Conservation (phyloP, 768 basidiomycete genomes). For the Suillus spraguei region DNA sequence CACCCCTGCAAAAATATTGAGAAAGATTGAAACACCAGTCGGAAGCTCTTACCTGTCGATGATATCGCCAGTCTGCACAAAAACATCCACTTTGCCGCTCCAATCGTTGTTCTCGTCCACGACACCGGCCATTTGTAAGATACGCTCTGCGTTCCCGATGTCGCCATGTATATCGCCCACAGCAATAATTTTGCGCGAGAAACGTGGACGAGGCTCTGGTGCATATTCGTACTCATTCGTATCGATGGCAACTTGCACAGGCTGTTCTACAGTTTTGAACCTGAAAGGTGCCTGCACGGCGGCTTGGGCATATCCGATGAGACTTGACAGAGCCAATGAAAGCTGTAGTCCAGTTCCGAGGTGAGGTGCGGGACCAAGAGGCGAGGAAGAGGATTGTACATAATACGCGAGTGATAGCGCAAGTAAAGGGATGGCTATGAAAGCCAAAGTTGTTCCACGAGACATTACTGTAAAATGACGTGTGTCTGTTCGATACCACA, state of each 20-base stretch:
- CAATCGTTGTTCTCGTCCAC: constrained; percentile 74
- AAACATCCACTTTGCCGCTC: constrained; percentile 80
- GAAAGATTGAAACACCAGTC: constrained; percentile 9
- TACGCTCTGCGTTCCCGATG: constrained; percentile 72
- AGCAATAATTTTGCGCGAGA: constrained; percentile 66
- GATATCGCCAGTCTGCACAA: constrained; percentile 96
- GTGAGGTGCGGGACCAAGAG: constrained; percentile 34
- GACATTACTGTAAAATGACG: constrained; percentile 20
- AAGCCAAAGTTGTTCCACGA: constrained; percentile 21
- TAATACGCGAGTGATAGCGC: constrained; percentile 33
- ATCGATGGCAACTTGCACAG: constrained; percentile 12
- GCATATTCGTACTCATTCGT: not conserved
- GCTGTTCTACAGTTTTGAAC: constrained; percentile 16
- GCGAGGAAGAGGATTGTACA: constrained; percentile 33
- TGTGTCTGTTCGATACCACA: not conserved
- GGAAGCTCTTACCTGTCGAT: constrained; percentile 71
- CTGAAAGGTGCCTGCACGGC: constrained; percentile 24
- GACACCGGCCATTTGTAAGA: constrained; percentile 80
- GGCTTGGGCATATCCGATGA: constrained; percentile 29
- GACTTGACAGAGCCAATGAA: constrained; percentile 27
- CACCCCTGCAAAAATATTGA: constrained; percentile 55
- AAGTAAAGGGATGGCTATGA: constrained; percentile 27
- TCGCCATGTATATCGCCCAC: constrained; percentile 95
- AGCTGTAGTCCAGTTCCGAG: constrained; percentile 27
- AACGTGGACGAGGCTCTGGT: constrained; percentile 32